Conservation (phyloP, 2,329 filamentous ascomycete genomes). For the Seiridium unicorne region DNA sequence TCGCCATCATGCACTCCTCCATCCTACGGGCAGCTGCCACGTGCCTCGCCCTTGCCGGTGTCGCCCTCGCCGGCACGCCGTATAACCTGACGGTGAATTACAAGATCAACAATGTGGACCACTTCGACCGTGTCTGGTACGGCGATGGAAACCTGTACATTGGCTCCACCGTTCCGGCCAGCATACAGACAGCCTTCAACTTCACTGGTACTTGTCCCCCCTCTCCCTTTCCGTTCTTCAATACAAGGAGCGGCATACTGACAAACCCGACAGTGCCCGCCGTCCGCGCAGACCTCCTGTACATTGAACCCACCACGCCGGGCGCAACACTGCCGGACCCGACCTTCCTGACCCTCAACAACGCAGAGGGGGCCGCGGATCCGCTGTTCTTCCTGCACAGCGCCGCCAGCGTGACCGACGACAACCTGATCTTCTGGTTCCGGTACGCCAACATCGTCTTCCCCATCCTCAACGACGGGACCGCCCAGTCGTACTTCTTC, state of each 20-base stretch:
- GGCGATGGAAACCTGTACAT: slow-evolving; percentile 15
- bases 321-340: slow-evolving; percentile 8
- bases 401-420: slow-evolving; percentile 11
- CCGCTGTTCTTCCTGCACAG: slow-evolving; percentile 12
- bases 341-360: slow-evolving; percentile 18
- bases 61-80: background rate
- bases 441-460: slow-evolving; percentile 9
- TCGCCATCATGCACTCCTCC: background rate
- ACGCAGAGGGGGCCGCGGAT: slow-evolving; percentile 8
- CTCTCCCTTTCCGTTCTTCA: background rate
- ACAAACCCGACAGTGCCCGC: slow-evolving; percentile 9
- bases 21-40: background rate
- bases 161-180: slow-evolving; percentile 12
- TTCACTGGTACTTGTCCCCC: slow-evolving; percentile 10
- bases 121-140: slow-evolving; percentile 12
- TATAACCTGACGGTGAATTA: slow-evolving; percentile 10
- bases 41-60: background rate
- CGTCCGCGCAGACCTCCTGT: slow-evolving; percentile 12
- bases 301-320: slow-evolving; percentile 7
- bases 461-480: slow-evolving; percentile 2
- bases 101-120: background rate
- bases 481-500: slow-evolving; percentile 7
- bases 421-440: slow-evolving; percentile 13
- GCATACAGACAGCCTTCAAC: slow-evolving; percentile 13
- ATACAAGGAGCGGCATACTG: background rate